These are phyloP conservation scores for Nidularia sp. DNA, from an alignment of 768 basidiomycete species.

Conservation along the genomic window DNA sequence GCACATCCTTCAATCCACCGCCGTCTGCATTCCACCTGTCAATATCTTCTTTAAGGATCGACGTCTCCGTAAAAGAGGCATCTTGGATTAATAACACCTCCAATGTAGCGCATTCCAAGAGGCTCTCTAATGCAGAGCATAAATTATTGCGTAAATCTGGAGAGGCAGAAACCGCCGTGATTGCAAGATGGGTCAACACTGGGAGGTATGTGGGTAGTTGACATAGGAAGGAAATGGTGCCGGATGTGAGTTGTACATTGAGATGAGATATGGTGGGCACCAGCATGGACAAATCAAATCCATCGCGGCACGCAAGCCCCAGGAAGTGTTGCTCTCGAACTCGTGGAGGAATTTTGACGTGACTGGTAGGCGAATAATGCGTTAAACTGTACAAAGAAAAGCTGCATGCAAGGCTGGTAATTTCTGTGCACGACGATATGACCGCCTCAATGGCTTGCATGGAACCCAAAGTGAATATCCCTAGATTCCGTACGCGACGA, in stretches of 20 bases:
- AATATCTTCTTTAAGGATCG: neutral
- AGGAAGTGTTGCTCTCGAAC: neutral
- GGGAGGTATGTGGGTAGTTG: neutral
- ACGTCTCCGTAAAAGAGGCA: neutral
- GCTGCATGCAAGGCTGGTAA: neutral
- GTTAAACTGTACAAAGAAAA: neutral
- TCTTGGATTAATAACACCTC: neutral
- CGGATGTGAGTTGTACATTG: neutral
- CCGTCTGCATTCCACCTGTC: neutral
- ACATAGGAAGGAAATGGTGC: neutral
- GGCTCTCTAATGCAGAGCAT: neutral
- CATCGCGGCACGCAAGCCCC: neutral
- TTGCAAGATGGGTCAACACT: neutral
- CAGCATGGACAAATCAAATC: neutral
- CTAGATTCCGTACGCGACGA: neutral
- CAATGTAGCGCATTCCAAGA: neutral
- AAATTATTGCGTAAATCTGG: neutral
- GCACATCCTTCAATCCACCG: neutral
- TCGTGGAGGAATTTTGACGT: neutral
- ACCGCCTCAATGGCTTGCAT: neutral
- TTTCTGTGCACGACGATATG: neutral
- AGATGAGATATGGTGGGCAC: neutral
- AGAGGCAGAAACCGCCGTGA: neutral
- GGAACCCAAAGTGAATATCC: neutral
- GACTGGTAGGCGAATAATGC: neutral